These are phyloP conservation scores for Lecanoromycetidae sp. DNA, from an alignment of 2,329 filamentous ascomycete genomes.

Conservation along the genomic window DNA sequence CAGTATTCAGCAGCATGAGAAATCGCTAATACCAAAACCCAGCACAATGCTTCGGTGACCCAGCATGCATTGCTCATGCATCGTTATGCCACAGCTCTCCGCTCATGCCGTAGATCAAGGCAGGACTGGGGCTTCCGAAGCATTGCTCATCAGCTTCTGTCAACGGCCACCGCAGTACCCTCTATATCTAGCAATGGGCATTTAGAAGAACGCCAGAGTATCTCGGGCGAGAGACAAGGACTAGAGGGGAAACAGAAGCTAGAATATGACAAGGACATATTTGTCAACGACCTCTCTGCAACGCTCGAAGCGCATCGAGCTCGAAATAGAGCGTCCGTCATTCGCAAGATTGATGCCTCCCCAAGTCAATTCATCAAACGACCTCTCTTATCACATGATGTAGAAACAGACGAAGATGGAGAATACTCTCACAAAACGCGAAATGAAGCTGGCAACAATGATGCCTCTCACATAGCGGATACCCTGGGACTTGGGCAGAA, in stretches of 20 bases:
- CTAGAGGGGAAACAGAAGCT: neutral
- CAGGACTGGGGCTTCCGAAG: neutral
- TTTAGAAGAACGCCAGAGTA: neutral
- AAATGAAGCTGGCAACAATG: neutral
- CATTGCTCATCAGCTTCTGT: neutral
- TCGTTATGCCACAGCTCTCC: neutral
- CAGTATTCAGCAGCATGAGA: neutral
- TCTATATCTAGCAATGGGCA: neutral
- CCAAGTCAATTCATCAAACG: neutral
- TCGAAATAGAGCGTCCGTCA: constrained; percentile 27
- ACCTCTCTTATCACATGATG: neutral
- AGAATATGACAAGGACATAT: neutral
- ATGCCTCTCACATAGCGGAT: neutral
- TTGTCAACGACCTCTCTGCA: constrained; percentile 28
- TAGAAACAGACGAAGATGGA: no score
- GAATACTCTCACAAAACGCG: neutral
- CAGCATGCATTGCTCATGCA: constrained; percentile 9
- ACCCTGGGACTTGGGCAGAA: neutral
- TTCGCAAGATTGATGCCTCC: constrained; percentile 24
- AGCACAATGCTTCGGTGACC: neutral
- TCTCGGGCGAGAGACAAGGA: neutral
- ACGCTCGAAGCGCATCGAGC: constrained; percentile 33
- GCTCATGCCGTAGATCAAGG: neutral
- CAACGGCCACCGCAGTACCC: neutral
- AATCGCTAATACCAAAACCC: no score